Percentiles rank a stretch among this genome's conserved stretches.
These are phyloP conservation scores for Globisporangium spinosum DNA, from an alignment of 352 stramenopile species.

Conservation along the genomic window DNA sequence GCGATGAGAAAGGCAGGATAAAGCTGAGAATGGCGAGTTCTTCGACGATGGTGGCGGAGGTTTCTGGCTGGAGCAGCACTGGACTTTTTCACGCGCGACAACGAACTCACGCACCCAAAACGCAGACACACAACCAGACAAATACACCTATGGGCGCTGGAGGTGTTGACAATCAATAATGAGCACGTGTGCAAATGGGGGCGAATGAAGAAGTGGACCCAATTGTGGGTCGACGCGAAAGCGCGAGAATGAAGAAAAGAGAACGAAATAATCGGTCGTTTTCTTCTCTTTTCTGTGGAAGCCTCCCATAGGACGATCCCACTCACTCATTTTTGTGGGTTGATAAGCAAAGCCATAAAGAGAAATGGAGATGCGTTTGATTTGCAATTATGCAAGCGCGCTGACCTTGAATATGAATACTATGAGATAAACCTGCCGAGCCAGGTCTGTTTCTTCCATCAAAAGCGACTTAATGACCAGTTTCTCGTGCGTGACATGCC, in stretches of 20 bases:
- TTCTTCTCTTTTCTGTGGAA: not conserved
- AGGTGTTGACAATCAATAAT: not conserved
- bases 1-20: not conserved
- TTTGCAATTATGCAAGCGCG: not conserved
- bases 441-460: not conserved
- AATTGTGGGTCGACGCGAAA: not conserved
- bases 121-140: not conserved
- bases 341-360: not conserved
- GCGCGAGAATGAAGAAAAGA: not conserved
- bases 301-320: not conserved
- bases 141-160: not conserved
- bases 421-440: not conserved
- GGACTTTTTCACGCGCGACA: conserved; percentile 2
- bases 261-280: not conserved
- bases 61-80: not conserved
- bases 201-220: not conserved
- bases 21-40: not conserved
- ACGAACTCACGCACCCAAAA: not conserved
- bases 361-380: not conserved
- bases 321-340: not conserved
- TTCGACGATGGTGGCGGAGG: not conserved
- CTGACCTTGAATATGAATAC: not conserved
- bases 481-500: not conserved
- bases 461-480: not conserved
- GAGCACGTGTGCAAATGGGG: not conserved